Percentiles rank a stretch among this genome's conserved stretches.
These are phyloP conservation scores for Wickerhamomyces ciferrii DNA, from an alignment of 805 yeast genomes.

Conservation along the genomic window DNA sequence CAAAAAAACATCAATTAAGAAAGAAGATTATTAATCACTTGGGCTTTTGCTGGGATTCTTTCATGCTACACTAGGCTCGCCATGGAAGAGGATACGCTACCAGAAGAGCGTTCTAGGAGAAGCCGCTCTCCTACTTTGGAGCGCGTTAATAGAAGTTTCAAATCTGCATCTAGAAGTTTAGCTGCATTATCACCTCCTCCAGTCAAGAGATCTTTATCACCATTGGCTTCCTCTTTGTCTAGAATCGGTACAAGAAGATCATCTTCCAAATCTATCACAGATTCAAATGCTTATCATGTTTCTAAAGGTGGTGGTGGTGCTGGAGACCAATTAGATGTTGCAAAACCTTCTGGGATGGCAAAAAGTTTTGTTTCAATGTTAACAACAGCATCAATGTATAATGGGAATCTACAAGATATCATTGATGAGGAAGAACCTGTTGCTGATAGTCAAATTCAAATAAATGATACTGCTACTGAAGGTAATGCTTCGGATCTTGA, in stretches of 20 bases:
- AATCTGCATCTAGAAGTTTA: not conserved
- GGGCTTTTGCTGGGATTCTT: no score
- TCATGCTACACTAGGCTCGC: no score
- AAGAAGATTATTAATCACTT: no score
- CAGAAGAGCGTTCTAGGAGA: not conserved
- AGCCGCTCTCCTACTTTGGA: not conserved
- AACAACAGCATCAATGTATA: constrained; percentile 51
- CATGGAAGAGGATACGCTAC: not conserved
- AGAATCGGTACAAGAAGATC: not conserved
- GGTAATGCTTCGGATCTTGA: not conserved
- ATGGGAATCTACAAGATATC: constrained; percentile 27
- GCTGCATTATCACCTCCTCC: not conserved
- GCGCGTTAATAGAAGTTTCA: not conserved
- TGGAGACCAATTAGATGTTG: constrained; percentile 22
- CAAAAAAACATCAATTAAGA: no score
- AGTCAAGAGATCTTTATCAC: not conserved
- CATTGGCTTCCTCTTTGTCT: not conserved
- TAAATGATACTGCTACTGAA: not conserved
- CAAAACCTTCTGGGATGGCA: constrained; percentile 37
- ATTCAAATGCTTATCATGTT: not conserved
- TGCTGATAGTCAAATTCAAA: no score
- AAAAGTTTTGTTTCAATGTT: constrained; percentile 48
- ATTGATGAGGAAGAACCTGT: constrained; percentile 15
- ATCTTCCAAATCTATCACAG: not conserved
- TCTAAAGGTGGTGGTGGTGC: not conserved